Conservation (phyloP, 805 yeast genomes). For the Cyberlindnera petersonii region DNA sequence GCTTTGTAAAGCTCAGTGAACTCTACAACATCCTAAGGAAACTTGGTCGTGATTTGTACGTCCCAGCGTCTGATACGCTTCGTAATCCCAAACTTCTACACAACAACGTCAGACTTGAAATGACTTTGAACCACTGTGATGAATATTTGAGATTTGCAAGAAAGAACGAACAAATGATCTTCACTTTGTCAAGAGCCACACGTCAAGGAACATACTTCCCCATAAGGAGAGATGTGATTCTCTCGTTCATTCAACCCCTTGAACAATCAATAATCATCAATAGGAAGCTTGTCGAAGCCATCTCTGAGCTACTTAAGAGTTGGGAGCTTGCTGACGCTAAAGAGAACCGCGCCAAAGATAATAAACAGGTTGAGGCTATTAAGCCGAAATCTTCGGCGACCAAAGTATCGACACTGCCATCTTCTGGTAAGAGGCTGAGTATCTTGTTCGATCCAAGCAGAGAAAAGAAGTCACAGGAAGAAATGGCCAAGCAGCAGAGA, state of each 20-base stretch:
- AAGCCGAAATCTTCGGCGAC: background rate
- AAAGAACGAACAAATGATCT: constrained; percentile 41
- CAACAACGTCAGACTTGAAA: constrained; percentile 27
- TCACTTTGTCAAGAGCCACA: constrained; percentile 39
- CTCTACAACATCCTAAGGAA: constrained; percentile 37
- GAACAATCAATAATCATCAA: constrained; percentile 11
- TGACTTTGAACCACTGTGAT: constrained; percentile 31
- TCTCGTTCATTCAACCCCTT: constrained; percentile 28
- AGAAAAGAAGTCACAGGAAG: constrained; percentile 19
- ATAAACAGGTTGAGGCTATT: constrained; percentile 3
- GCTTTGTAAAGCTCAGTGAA: constrained; percentile 36
- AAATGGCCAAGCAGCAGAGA: constrained; percentile 19
- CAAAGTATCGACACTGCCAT: constrained; percentile 1
- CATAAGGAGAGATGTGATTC: constrained; percentile 30
- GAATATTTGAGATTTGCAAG: constrained; percentile 36
- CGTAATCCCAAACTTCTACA: constrained; percentile 35
- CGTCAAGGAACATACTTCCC: constrained; percentile 35
- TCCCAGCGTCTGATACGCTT: constrained; percentile 37
- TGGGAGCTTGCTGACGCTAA: constrained; percentile 19
- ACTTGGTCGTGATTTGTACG: constrained; percentile 39
- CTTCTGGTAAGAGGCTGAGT: constrained; percentile 9
- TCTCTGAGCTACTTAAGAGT: constrained; percentile 17
- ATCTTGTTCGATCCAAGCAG: constrained; percentile 19
- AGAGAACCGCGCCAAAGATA: constrained; percentile 9
- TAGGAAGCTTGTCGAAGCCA: constrained; percentile 3